These are phyloP conservation scores for Hawksworthiomyces lignivorus DNA, from an alignment of 2,329 filamentous ascomycete species.

Conservation along the genomic window DNA sequence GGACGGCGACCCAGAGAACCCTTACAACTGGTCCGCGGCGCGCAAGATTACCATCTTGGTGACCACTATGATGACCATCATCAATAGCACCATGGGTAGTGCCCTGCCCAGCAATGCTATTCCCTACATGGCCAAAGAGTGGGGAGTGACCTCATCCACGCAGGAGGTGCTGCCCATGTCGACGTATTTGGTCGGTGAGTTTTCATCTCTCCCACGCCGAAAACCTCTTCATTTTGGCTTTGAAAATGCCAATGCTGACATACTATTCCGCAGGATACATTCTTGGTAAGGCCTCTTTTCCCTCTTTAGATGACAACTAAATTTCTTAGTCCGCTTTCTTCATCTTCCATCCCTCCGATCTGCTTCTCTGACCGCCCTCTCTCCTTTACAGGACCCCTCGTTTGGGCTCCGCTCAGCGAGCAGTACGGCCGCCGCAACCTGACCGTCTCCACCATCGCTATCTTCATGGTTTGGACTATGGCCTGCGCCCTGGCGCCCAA, in stretches of 20 bases:
- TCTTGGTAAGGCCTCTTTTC: too few species aligned
- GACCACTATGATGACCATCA: constrained; percentile 49
- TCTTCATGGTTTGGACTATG: constrained; percentile 45
- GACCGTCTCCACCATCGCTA: constrained; percentile 35
- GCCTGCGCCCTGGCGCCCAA: constrained; percentile 47
- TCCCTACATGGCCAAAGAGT: constrained; percentile 49
- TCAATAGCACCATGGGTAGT: constrained; percentile 62
- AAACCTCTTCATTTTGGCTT: too few species aligned
- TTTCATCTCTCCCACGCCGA: not conserved
- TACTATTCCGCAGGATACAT: constrained; percentile 6
- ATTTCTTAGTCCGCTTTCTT: too few species aligned
- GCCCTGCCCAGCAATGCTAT: constrained; percentile 57
- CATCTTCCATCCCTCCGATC: too few species aligned
- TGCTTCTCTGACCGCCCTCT: too few species aligned
- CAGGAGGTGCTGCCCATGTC: constrained; percentile 52
- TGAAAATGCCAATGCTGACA: too few species aligned
- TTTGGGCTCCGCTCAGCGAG: constrained; percentile 60
- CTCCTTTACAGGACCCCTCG: constrained; percentile 39
- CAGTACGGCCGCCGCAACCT: constrained; percentile 50
- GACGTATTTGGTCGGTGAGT: constrained; percentile 47
- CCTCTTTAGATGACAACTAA: too few species aligned
- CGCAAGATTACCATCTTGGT: constrained; percentile 45
- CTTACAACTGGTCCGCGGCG: constrained; percentile 40
- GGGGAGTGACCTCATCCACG: constrained; percentile 40
- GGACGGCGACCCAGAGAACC: constrained; percentile 41